Conservation (phyloP, 2,329 filamentous ascomycete species). For the Stachybotrys elegans region DNA sequence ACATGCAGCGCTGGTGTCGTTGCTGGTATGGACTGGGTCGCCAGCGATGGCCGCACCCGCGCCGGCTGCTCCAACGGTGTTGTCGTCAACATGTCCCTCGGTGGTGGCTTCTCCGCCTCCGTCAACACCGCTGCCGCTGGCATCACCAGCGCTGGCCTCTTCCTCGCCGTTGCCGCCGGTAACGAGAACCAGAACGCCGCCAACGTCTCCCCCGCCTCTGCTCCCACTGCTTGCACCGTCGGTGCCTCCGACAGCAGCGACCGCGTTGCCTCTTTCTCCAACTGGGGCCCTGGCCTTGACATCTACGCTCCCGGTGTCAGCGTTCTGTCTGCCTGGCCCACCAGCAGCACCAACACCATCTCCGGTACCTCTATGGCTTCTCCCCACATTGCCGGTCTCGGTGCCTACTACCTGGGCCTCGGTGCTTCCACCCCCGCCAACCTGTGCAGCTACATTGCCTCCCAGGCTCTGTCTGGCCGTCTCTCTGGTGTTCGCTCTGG, state of each 20-base stretch:
- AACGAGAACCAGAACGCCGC: slow-evolving; percentile 42
- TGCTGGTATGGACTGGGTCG: slow-evolving; percentile 40
- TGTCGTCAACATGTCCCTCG: slow-evolving; percentile 54
- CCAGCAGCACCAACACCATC: slow-evolving; percentile 32
- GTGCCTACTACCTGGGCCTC: slow-evolving; percentile 35
- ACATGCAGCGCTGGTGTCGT: slow-evolving; percentile 34
- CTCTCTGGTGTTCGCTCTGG: slow-evolving; percentile 18
- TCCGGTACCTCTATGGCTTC: slow-evolving; percentile 42
- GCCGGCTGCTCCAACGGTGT: slow-evolving; percentile 35
- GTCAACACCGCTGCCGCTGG: slow-evolving; percentile 46
- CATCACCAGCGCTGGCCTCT: slow-evolving; percentile 41
- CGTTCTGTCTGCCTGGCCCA: slow-evolving; percentile 44
- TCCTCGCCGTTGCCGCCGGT: slow-evolving; percentile 52
- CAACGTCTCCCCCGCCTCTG: slow-evolving; percentile 42
- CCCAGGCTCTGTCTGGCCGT: slow-evolving; percentile 32
- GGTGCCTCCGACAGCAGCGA: slow-evolving; percentile 39
- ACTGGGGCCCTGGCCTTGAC: slow-evolving; percentile 45
- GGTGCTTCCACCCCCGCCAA: slow-evolving; percentile 21
- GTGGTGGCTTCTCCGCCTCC: slow-evolving; percentile 39
- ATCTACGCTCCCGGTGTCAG: slow-evolving; percentile 45
- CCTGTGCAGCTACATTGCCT: slow-evolving; percentile 12
- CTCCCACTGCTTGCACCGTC: slow-evolving; percentile 44
- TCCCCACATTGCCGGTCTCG: slow-evolving; percentile 38
- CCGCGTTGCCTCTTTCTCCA: slow-evolving; percentile 42
- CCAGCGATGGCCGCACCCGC: slow-evolving; percentile 27